Conservation (phyloP, 2,329 filamentous ascomycete species). For the Aspergillus fructus region DNA sequence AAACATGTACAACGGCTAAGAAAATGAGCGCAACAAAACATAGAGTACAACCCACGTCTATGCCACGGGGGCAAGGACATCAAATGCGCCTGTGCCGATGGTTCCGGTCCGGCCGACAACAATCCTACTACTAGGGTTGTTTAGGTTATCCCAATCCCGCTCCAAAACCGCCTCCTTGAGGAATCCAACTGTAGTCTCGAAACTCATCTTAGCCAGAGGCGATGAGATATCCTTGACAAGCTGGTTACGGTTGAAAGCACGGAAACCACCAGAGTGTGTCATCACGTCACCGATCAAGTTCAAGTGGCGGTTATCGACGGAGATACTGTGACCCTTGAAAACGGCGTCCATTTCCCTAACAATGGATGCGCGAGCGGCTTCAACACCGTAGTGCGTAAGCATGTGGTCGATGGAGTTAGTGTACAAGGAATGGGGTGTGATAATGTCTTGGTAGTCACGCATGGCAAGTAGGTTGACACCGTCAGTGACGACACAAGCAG, state of each 20-base stretch:
- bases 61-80: conserved; percentile 65
- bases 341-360: conserved; percentile 81
- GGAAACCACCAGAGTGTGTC: conserved; percentile 89
- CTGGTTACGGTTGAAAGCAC: conserved; percentile 88
- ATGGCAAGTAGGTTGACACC: conserved; percentile 89
- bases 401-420: conserved; percentile 93
- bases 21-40: conserved; percentile 14
- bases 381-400: conserved; percentile 83
- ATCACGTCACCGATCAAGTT: conserved; percentile 97
- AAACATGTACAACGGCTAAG: conserved; percentile 21
- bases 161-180: conserved; percentile 89
- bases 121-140: conserved; percentile 80
- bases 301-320: conserved; percentile 85
- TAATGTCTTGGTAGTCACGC: conserved; percentile 80
- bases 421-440: conserved; percentile 80
- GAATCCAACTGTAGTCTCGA: conserved; percentile 94
- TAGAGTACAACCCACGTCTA: conserved; percentile 22
- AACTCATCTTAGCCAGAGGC: conserved; percentile 98
- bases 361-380: conserved; percentile 85
- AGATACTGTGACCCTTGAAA: conserved; percentile 88
- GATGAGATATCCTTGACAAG: conserved; percentile 75
- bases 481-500: conserved; percentile 66
- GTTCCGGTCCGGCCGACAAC: conserved; percentile 80
- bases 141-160: conserved; percentile 84
- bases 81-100: conserved; percentile 88